Percentiles rank a stretch among this genome's conserved stretches.
Conservation (phyloP, 2,329 filamentous ascomycete genomes). For the Dothiorella sarmentorum region DNA sequence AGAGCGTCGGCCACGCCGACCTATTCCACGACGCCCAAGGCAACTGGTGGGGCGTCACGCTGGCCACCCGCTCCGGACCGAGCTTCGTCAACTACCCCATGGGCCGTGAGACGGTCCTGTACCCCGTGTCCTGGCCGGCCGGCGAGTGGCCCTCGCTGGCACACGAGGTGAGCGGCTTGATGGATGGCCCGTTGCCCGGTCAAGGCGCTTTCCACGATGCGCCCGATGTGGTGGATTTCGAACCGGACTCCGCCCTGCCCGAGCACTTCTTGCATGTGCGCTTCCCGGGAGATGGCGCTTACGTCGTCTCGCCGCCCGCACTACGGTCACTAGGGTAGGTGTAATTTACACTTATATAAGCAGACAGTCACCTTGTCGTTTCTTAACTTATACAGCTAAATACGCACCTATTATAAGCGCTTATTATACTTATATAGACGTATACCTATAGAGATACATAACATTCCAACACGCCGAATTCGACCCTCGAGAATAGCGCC, state of each 20-base stretch:
- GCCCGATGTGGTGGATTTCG: constrained; percentile 48
- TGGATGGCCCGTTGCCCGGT: constrained; percentile 43
- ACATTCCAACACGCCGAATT: too few species aligned
- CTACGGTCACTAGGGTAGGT: too few species aligned
- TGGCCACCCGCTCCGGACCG: constrained; percentile 33
- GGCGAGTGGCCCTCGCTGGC: constrained; percentile 39
- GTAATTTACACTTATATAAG: too few species aligned
- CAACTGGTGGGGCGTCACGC: constrained; percentile 50
- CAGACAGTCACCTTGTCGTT: too few species aligned
- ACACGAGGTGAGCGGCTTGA: constrained; percentile 45
- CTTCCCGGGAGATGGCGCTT: constrained; percentile 47
- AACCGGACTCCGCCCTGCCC: constrained; percentile 44
- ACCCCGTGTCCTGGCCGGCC: constrained; percentile 47
- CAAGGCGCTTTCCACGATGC: constrained; percentile 43
- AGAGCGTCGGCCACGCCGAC: constrained; percentile 57
- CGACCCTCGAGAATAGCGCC: too few species aligned
- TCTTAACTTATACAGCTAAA: too few species aligned
- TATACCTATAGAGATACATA: too few species aligned
- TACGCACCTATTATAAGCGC: too few species aligned
- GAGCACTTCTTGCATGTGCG: constrained; percentile 57
- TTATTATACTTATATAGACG: too few species aligned
- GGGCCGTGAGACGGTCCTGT: constrained; percentile 54
- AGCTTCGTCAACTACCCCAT: constrained; percentile 42
- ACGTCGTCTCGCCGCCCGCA: constrained; percentile 44
- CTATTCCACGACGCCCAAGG: constrained; percentile 51